Evolutionary conservation across 2,329 filamentous ascomycete species (phyloP).

Genomic region (Phoma sp.): DNA sequence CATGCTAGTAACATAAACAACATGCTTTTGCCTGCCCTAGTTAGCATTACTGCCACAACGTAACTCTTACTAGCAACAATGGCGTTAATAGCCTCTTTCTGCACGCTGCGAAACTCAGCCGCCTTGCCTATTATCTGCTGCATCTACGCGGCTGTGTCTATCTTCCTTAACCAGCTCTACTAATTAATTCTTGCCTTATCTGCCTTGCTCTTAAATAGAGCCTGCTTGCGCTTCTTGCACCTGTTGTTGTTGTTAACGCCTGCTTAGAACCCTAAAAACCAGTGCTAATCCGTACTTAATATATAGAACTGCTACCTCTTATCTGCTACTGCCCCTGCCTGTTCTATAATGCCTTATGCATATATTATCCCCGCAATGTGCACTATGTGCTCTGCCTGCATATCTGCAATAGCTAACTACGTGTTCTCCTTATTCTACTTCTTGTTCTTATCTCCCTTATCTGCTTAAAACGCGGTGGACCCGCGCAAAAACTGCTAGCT

Average conservation of each 20-base stretch:
- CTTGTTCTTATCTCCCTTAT: constrained; percentile 23
- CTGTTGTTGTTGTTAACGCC: background rate
- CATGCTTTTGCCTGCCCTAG: constrained; percentile 35
- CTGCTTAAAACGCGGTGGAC: constrained; percentile 15
- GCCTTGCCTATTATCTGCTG: constrained; percentile 17
- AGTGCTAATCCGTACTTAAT: constrained; percentile 24
- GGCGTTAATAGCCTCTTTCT: background rate
- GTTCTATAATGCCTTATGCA: constrained; percentile 18
- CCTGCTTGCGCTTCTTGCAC: background rate
- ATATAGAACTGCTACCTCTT: constrained; percentile 17
- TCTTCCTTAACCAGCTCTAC: background rate
- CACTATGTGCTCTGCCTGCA: constrained; percentile 17
- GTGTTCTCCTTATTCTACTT: constrained; percentile 16
- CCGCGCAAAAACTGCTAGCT: constrained; percentile 23
- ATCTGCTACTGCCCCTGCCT: constrained; percentile 14
- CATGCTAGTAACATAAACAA: background rate
- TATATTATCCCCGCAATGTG: constrained; percentile 22
- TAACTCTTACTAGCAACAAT: constrained; percentile 27
- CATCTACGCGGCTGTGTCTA: constrained; percentile 15
- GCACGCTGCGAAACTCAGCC: constrained; percentile 23
- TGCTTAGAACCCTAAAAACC: constrained; percentile 22
- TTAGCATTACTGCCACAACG: constrained; percentile 30
- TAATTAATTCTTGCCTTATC: background rate
- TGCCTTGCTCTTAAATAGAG: background rate
- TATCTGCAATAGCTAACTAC: constrained; percentile 5